Conservation (phyloP, 805 yeast genomes). For the Scheffersomyces stipitis region DNA sequence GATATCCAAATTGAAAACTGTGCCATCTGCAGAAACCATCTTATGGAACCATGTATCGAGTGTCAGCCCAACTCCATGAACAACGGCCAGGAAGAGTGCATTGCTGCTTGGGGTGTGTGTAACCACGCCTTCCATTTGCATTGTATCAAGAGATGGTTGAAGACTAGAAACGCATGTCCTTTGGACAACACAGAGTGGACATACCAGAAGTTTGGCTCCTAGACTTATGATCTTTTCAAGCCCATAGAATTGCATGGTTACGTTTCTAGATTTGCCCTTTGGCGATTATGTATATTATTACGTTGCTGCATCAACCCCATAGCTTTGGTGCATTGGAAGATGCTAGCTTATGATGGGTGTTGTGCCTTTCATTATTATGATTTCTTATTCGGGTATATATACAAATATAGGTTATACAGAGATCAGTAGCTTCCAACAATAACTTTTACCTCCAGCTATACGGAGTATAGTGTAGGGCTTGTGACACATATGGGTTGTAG, state of each 20-base stretch:
- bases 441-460: constrained; percentile 5
- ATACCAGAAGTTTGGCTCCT: constrained; percentile 67
- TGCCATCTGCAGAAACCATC: constrained; percentile 96
- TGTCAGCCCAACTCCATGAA: constrained; percentile 82
- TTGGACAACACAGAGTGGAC: constrained; percentile 91
- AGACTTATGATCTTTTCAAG: no score
- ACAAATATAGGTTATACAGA: no score
- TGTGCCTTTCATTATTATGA: no score
- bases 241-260: no score
- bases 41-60: constrained; percentile 98
- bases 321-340: not conserved
- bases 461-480: no score
- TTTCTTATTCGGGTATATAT: no score
- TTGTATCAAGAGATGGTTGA: constrained; percentile 94
- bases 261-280: no score
- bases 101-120: constrained; percentile 96
- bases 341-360: no score
- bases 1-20: constrained; percentile 91
- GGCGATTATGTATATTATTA: no score
- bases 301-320: no score
- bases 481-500: no score
- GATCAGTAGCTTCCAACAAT: no score
- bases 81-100: constrained; percentile 69
- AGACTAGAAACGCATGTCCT: constrained; percentile 95
- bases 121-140: constrained; percentile 98